Conservation (phyloP, 371 early-diverging fungal species). For the Mucor sp. region DNA sequence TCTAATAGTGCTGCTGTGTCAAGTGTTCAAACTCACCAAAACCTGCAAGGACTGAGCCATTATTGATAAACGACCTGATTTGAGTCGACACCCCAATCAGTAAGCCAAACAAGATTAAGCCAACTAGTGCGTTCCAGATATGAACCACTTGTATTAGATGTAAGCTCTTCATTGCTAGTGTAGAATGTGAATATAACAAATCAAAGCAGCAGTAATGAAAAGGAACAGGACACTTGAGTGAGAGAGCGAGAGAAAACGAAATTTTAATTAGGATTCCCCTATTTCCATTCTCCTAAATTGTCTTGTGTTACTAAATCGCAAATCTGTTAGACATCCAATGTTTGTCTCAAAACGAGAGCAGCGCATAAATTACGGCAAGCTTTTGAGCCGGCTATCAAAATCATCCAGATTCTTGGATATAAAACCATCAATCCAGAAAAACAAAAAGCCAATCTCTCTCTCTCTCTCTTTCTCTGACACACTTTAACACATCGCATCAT, state of each 20-base stretch:
- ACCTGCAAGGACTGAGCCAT: slow-evolving; percentile 34
- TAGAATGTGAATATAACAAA: background rate
- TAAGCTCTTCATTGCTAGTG: background rate
- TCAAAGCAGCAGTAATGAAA: background rate
- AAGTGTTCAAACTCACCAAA: slow-evolving; percentile 29
- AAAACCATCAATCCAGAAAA: background rate
- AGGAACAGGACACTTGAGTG: background rate
- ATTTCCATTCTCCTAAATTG: slow-evolving; percentile 1
- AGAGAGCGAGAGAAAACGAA: background rate
- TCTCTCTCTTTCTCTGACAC: background rate
- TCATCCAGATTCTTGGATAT: background rate
- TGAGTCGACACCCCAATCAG: slow-evolving; percentile 26
- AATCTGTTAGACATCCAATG: background rate
- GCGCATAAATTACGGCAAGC: background rate
- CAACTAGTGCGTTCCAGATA: slow-evolving; percentile 21
- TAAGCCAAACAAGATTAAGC: slow-evolving; percentile 15
- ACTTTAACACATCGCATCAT: slow-evolving; percentile 9
- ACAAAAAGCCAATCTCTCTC: background rate
- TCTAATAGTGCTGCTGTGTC: too few relatives aligned
- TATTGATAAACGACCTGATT: slow-evolving; percentile 31
- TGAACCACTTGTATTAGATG: slow-evolving; percentile 24
- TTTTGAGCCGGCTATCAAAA: slow-evolving; percentile 7
- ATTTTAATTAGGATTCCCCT: background rate
- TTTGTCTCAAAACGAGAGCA: background rate
- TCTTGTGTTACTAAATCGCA: background rate